phyloP scores from a whole-genome alignment of 2,329 filamentous ascomycete species.

The Huntiella moniliformis region DNA sequence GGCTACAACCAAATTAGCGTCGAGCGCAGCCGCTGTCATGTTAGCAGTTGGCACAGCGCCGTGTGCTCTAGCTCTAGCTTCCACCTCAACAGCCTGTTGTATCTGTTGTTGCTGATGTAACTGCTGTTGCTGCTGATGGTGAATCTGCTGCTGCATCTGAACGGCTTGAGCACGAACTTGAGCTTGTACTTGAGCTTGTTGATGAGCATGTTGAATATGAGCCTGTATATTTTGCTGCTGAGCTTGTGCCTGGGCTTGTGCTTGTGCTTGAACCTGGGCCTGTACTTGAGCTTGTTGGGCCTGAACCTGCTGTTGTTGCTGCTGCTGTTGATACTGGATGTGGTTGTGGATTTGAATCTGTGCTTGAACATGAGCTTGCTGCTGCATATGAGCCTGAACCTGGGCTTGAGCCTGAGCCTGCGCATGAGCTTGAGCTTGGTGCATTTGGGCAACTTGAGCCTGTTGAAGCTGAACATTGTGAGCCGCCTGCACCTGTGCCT shows the following conservation, averaged over 20 bases:
- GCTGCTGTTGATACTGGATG: slow-evolving; percentile 1
- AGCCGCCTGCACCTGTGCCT: neutral
- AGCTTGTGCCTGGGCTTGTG: slow-evolving; percentile 3
- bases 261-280: slow-evolving; percentile 1
- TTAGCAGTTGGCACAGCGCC: slow-evolving; percentile 8
- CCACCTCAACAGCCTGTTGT: slow-evolving; percentile 1
- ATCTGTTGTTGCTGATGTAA: slow-evolving; percentile 2
- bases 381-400: slow-evolving; percentile 4
- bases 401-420: slow-evolving; percentile 7
- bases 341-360: slow-evolving; percentile 3
- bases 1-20: slow-evolving; percentile 8
- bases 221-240: slow-evolving; percentile 3
- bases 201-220: slow-evolving; percentile 1
- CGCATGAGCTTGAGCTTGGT: slow-evolving; percentile 3
- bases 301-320: slow-evolving; percentile 5
- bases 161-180: slow-evolving; percentile 3
- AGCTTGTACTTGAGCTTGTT: slow-evolving; percentile 1
- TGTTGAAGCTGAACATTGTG: slow-evolving; percentile 5
- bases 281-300: slow-evolving; percentile 6
- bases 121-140: slow-evolving; percentile 7
- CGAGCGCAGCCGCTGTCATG: slow-evolving; percentile 8
- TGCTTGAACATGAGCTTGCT: slow-evolving; percentile 6
- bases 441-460: slow-evolving; percentile 3
- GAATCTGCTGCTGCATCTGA: slow-evolving; percentile 4
- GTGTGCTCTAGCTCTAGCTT: slow-evolving; percentile 3